Conservation (phyloP, 257 asterid species). For the Mitragyna speciosa region DNA sequence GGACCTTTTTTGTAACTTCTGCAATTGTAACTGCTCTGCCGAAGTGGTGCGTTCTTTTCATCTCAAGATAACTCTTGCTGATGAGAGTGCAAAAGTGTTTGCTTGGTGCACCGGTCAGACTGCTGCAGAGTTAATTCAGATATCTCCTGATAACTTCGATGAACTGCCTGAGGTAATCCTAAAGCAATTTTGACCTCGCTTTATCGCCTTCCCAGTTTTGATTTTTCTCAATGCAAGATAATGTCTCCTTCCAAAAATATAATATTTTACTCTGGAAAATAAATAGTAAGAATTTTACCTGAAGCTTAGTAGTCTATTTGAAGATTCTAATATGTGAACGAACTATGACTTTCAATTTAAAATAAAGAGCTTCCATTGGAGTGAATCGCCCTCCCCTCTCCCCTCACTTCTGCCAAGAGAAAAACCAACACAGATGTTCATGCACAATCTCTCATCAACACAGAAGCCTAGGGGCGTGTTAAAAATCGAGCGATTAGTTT, state of each 20-base stretch:
- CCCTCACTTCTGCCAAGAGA: no score
- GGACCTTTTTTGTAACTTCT: slow-evolving; percentile 63
- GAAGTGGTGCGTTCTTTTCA: slow-evolving; percentile 62
- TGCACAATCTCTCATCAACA: no score
- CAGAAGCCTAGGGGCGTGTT: no score
- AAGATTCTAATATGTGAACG: no score
- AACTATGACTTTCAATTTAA: no score
- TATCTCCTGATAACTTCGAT: slow-evolving; percentile 71
- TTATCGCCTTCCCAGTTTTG: not conserved
- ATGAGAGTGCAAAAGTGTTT: slow-evolving; percentile 59
- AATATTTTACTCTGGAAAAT: not conserved
- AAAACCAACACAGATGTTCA: no score
- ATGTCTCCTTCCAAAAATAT: not conserved
- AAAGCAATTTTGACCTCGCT: not conserved
- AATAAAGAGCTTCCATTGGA: no score
- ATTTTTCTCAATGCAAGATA: not conserved
- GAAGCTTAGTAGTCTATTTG: no score
- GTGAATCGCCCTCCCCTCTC: no score
- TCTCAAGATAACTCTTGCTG: slow-evolving; percentile 64
- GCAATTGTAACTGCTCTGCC: slow-evolving; percentile 45
- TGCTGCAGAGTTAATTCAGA: slow-evolving; percentile 88
- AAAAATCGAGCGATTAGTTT: no score
- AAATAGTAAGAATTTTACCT: not conserved
- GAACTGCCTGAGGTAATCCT: slow-evolving; percentile 72
- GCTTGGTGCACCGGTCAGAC: slow-evolving; percentile 89